Base-by-base conservation (phyloP, 768 basidiomycete genomes). In the Serendipita sp. region DNA sequence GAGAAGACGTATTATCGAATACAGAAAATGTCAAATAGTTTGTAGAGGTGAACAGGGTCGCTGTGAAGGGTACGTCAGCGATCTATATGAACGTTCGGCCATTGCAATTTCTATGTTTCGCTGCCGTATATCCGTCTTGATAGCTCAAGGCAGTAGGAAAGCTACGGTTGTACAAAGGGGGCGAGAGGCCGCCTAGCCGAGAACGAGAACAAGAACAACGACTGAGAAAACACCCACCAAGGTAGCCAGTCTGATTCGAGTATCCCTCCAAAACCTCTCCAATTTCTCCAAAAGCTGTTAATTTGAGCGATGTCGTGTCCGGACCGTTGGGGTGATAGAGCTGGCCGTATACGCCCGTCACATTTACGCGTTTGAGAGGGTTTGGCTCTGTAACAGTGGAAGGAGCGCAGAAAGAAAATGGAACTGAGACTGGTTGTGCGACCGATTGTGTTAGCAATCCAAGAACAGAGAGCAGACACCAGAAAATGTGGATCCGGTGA, bases 31-130 rank as follows among this genome's bases (percentile, higher is more conserved):
- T 91, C 60, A 94, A 81, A 23, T 92, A 81, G 64, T 83, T 80
- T 1, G 89, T 85, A 8, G 88, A 83, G 48, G 86, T 87, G 76
- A 95, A 94, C 46, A 96, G 80, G 5, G 92, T 96, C 16, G 92
- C 91, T 86, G 63, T 62, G 16, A 36, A n/a, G 23, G 60, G 62
- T 34, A 62, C 56, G 56, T 60, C 10, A 65, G 46, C 44, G 8
- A 36, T 16, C 44, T 23, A 23, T 23, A 70, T 67, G 47, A 65
- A 68, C 47, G 51, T 28, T 18, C 13, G 15, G 44, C 63, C 15
- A 66, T 44, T 56, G 62, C 23, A 64, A 65, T 23, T 23, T 23
- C 23, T 23, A 23, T 23, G 23, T 23, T 23, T 23, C 23, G 23
- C 23, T 23, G 23, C 23, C 23, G 23, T 23, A 23, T 23, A 23